These are phyloP conservation scores for Durio zibethinus DNA, from an alignment of 345 rosid genomes.

Conservation along the genomic window DNA sequence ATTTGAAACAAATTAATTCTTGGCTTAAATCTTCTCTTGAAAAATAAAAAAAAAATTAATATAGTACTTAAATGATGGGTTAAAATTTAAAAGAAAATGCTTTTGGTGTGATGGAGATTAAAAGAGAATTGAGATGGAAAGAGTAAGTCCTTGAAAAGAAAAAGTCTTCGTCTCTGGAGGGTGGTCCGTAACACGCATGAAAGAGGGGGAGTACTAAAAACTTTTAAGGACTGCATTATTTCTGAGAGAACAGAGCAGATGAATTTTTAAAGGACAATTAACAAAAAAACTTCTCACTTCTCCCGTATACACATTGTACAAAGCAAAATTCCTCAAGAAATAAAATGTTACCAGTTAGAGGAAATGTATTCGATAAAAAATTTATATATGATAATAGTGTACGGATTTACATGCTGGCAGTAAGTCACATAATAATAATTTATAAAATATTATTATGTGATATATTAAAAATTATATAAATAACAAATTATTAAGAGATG, in stretches of 20 bases:
- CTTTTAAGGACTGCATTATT: background rate
- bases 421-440: no score
- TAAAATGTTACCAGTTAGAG: no score
- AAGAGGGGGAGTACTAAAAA: background rate
- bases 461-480: no score
- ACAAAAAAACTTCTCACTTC: no score
- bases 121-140: background rate
- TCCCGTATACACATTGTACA: no score
- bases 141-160: background rate
- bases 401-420: no score
- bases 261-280: no score
- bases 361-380: no score
- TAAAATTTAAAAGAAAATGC: background rate
- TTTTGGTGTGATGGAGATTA: background rate
- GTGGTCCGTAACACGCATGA: background rate
- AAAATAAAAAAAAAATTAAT: background rate
- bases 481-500: no score
- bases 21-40: background rate
- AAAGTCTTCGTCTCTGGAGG: background rate
- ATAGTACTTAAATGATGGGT: background rate
- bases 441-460: no score
- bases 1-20: background rate
- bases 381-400: no score
- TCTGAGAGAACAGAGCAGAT: background rate
- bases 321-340: no score